phyloP scores from a whole-genome alignment of 2,329 filamentous ascomycete species.

The Hyphodiscus sp. region DNA sequence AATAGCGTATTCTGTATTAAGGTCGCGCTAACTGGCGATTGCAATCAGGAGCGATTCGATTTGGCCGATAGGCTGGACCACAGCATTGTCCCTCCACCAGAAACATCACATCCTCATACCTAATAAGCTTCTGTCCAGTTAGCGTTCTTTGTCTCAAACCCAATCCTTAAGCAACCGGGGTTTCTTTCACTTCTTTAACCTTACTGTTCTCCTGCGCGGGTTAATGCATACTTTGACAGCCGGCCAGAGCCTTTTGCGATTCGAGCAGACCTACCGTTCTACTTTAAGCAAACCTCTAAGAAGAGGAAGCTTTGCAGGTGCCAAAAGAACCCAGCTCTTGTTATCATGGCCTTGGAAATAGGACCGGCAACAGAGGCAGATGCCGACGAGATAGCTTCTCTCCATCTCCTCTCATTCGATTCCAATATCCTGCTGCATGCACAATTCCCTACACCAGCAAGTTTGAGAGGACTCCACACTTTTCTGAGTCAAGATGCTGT shows the following conservation, averaged over 20 bases:
- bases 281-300: neutral
- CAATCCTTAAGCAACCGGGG: neutral
- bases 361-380: conserved; percentile 15
- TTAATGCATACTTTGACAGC: neutral
- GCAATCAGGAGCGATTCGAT: neutral
- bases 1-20: neutral
- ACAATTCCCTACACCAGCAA: conserved; percentile 22
- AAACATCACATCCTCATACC: neutral
- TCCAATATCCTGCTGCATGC: conserved; percentile 21
- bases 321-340: neutral
- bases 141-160: too few relatives aligned
- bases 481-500: conserved; percentile 19
- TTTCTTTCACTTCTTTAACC: neutral
- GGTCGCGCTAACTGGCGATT: neutral
- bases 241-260: neutral
- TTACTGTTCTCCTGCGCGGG: neutral
- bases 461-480: conserved; percentile 11
- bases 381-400: conserved; percentile 19
- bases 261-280: too few relatives aligned
- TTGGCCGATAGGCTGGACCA: neutral
- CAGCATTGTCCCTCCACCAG: neutral
- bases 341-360: conserved; percentile 20
- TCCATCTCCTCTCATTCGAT: conserved; percentile 28
- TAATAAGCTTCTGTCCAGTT: neutral
- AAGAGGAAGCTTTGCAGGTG: neutral